Evolutionary conservation across 2,329 filamentous ascomycete genomes (phyloP).

Genomic region (Chaetomiaceae sp.): DNA sequence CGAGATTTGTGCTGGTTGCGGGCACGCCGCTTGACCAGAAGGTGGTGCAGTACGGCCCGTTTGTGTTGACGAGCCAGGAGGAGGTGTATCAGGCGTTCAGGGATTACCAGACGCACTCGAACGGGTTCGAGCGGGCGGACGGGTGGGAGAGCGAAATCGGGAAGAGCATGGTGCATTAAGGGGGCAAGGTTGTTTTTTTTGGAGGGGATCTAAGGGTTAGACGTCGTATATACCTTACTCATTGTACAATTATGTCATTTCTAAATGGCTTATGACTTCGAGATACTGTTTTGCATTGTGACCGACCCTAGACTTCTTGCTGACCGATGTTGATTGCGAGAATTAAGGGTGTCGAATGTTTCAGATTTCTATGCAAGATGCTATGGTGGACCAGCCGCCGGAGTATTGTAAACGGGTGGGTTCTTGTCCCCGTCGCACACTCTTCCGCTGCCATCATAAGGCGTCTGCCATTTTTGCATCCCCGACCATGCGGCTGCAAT

Average conservation of each 20-base stretch:
- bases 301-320: too few relatives aligned
- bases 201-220: too few relatives aligned
- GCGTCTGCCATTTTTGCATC: conserved; percentile 31
- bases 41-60: conserved; percentile 79
- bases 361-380: not conserved
- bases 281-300: too few relatives aligned
- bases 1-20: conserved; percentile 66
- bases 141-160: conserved; percentile 86
- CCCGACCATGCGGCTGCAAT: conserved; percentile 34
- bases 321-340: too few relatives aligned
- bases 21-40: conserved; percentile 76
- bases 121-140: conserved; percentile 75
- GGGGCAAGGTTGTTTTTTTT: too few relatives aligned
- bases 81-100: conserved; percentile 72
- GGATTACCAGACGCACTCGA: conserved; percentile 67
- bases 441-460: conserved; percentile 44
- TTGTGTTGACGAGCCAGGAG: conserved; percentile 69
- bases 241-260: too few relatives aligned
- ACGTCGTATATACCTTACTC: too few relatives aligned
- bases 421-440: conserved; percentile 40
- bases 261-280: too few relatives aligned
- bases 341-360: too few relatives aligned
- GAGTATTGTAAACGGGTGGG: conserved; percentile 38
- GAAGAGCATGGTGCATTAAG: conserved; percentile 58
- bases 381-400: conserved; percentile 24